These are phyloP conservation scores for Acanthamoeba pearcei DNA, from an alignment of 208 protist genomes.

Conservation along the genomic window DNA sequence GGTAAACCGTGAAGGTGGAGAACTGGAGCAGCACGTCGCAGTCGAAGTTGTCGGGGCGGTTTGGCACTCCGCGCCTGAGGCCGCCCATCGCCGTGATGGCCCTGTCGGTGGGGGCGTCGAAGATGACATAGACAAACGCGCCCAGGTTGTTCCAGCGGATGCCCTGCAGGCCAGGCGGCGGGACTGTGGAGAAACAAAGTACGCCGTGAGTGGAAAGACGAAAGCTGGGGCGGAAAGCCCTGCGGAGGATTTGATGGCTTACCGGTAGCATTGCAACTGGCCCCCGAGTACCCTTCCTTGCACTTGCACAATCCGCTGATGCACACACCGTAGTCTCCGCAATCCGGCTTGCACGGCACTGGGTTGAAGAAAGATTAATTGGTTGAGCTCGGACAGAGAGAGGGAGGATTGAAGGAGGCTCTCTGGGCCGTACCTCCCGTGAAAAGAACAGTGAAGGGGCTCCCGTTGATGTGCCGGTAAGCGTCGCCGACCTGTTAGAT, in stretches of 20 bases:
- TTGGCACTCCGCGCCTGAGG: not conserved
- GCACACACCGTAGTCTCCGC: conserved; percentile 54
- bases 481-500: not conserved
- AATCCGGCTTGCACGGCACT: conserved; percentile 71
- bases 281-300: conserved; percentile 22
- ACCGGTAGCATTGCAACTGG: conserved; percentile 37
- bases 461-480: conserved; percentile 38
- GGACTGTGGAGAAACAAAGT: not conserved
- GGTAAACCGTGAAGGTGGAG: conserved; percentile 39
- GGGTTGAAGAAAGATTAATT: not conserved
- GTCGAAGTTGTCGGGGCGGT: conserved; percentile 14
- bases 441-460: conserved; percentile 59
- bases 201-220: not conserved
- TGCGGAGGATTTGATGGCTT: not conserved
- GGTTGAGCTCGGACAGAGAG: too few species aligned
- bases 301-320: conserved; percentile 59
- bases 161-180: not conserved
- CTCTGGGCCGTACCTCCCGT: not conserved
- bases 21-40: conserved; percentile 49
- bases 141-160: conserved; percentile 54
- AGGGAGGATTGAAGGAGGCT: not conserved
- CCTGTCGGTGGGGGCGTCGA: conserved; percentile 50
- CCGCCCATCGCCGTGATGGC: conserved; percentile 1
- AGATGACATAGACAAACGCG: conserved; percentile 13
- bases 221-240: not conserved